Evolutionary conservation across 768 basidiomycete genomes (phyloP).

Genomic region (Cubamyces lactineus): DNA sequence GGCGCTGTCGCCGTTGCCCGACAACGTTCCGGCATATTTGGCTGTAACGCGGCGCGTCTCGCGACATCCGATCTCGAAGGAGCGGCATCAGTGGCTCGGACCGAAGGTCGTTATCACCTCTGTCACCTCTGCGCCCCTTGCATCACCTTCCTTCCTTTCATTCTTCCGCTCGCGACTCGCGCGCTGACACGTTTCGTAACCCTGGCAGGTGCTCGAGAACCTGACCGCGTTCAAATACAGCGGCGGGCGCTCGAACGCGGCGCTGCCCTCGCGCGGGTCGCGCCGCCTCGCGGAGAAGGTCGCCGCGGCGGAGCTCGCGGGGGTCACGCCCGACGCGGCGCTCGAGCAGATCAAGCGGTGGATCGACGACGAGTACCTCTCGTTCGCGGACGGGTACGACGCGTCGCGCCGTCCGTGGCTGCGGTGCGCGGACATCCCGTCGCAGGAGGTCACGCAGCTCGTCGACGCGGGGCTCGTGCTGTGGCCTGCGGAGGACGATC

Average conservation of each 20-base stretch:
- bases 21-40: conserved; percentile 53
- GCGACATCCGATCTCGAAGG: conserved; percentile 50
- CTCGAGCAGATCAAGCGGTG: conserved; percentile 30
- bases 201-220: conserved; percentile 48
- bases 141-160: not conserved
- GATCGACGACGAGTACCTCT: conserved; percentile 50
- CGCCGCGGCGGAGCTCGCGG: conserved; percentile 22
- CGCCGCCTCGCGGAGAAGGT: conserved; percentile 30
- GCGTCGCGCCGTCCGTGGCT: conserved; percentile 41
- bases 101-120: conserved; percentile 51
- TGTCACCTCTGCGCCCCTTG: not conserved
- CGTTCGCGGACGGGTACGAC: conserved; percentile 23
- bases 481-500: conserved; percentile 18
- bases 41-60: conserved; percentile 47
- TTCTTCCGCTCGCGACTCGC: conserved; percentile 6
- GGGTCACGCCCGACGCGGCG: conserved; percentile 21
- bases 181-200: conserved; percentile 3
- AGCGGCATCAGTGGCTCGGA: conserved; percentile 53
- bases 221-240: conserved; percentile 43
- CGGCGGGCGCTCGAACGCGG: conserved; percentile 47
- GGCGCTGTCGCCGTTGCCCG: conserved; percentile 44
- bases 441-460: conserved; percentile 50
- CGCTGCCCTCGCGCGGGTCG: conserved; percentile 39
- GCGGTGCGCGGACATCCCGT: conserved; percentile 51
- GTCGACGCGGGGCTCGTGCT: conserved; percentile 53